Evolutionary conservation across 257 asterid genomes (phyloP).

Genomic region (Capsicum rhomboideum): DNA sequence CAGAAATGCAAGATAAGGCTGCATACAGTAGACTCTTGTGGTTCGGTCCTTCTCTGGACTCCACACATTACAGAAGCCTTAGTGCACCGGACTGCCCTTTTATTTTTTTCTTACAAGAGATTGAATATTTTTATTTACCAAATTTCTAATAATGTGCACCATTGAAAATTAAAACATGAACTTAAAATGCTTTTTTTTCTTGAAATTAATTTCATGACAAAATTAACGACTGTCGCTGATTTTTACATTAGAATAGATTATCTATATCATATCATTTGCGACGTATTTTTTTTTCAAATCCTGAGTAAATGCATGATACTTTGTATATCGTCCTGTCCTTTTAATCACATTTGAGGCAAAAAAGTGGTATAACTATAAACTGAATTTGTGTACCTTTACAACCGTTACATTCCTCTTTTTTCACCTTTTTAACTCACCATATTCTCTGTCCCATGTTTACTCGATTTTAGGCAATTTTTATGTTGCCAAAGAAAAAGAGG

Average conservation of each 20-base stretch:
- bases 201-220: too few relatives aligned
- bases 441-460: not conserved
- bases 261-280: not conserved
- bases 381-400: not conserved
- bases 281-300: rapidly evolving
- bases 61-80: too few relatives aligned
- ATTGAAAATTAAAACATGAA: too few relatives aligned
- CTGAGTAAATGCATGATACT: not conserved
- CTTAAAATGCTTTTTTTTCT: too few relatives aligned
- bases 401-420: not conserved
- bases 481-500: too few relatives aligned
- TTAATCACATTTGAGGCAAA: not conserved
- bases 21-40: too few relatives aligned
- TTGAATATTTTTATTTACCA: too few relatives aligned
- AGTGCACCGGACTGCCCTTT: too few relatives aligned
- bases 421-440: not conserved
- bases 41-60: too few relatives aligned
- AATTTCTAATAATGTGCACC: too few relatives aligned
- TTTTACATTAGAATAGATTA: rapidly evolving
- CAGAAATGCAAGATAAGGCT: too few relatives aligned
- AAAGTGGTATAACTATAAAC: not conserved
- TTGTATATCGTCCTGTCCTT: not conserved
- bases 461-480: not conserved
- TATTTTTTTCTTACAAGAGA: too few relatives aligned
- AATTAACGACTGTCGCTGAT: not conserved